A percentile compares a stretch with the other conserved stretches of the same genome.
Conservation (phyloP, 192 early-diverging fungal species). For the Umbelopsis isabellina region DNA sequence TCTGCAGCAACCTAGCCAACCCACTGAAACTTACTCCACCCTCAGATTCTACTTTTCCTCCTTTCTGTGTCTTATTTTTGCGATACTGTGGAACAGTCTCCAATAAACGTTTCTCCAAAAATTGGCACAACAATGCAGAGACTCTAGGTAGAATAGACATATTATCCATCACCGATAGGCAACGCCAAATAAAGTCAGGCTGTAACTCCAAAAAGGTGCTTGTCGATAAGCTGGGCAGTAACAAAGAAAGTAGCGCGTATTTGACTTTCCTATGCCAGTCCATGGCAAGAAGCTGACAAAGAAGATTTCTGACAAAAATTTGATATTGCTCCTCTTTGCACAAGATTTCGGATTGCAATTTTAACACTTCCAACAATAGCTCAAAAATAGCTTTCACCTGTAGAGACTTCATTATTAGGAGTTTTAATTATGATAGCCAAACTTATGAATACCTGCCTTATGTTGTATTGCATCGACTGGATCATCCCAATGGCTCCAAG, state of each 20-base stretch:
- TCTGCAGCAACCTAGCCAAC: conserved; percentile 18
- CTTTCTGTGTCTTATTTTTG: conserved; percentile 7
- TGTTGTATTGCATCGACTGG: conserved; percentile 80
- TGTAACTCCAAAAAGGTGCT: conserved; percentile 56
- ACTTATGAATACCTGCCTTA: conserved; percentile 46
- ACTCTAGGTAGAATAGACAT: conserved; percentile 55
- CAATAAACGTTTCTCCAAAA: conserved; percentile 40
- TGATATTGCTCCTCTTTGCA: conserved; percentile 33
- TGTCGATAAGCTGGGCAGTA: conserved; percentile 58
- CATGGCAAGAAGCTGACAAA: conserved; percentile 71
- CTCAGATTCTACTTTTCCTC: conserved; percentile 7
- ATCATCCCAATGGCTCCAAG: conserved; percentile 88
- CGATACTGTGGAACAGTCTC: conserved; percentile 33
- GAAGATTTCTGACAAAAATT: conserved; percentile 58
- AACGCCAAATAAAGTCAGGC: conserved; percentile 63
- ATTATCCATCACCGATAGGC: conserved; percentile 63
- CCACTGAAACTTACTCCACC: conserved; percentile 16
- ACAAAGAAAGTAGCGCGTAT: conserved; percentile 74
- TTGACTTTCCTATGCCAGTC: conserved; percentile 81
- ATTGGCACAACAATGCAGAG: conserved; percentile 43
- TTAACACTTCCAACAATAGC: conserved; percentile 66
- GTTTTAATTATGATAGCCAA: not conserved
- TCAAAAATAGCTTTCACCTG: conserved; percentile 69
- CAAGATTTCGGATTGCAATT: conserved; percentile 33
- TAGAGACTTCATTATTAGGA: not conserved